phyloP scores from a whole-genome alignment of 305 asterid genomes.

The Fraxinus baroniana region DNA sequence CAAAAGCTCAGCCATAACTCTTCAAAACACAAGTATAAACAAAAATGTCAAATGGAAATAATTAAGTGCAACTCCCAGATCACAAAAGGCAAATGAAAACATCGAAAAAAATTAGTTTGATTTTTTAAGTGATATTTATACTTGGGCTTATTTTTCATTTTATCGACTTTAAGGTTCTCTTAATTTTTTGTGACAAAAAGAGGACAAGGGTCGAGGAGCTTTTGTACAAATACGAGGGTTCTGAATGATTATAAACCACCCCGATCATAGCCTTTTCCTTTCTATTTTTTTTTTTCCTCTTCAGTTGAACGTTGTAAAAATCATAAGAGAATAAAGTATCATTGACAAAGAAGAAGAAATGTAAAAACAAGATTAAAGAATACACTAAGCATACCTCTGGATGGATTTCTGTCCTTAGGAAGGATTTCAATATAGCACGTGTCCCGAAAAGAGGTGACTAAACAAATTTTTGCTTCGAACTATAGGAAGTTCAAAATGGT shows the following conservation, averaged over 20 bases:
- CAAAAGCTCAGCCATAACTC: slow-evolving; percentile 98
- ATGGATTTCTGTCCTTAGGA: slow-evolving; percentile 61
- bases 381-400: slow-evolving; percentile 46
- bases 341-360: neutral
- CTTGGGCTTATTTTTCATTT: neutral
- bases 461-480: slow-evolving; percentile 82
- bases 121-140: neutral
- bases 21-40: slow-evolving; percentile 16
- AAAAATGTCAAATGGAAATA: neutral
- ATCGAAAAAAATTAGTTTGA: neutral
- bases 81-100: neutral
- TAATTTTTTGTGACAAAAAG: neutral
- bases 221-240: neutral
- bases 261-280: neutral
- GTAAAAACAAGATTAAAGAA: neutral
- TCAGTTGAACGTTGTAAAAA: neutral
- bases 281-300: neutral
- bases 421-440: slow-evolving; percentile 81
- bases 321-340: neutral
- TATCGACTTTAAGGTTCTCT: neutral
- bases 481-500: slow-evolving; percentile 27
- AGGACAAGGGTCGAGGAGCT: neutral
- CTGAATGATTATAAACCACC: neutral
- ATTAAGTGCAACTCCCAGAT: neutral
- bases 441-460: slow-evolving; percentile 89